Evolutionary conservation across 73 alveolate genomes (phyloP).

Genomic region (Tetrahymena thermophila): DNA sequence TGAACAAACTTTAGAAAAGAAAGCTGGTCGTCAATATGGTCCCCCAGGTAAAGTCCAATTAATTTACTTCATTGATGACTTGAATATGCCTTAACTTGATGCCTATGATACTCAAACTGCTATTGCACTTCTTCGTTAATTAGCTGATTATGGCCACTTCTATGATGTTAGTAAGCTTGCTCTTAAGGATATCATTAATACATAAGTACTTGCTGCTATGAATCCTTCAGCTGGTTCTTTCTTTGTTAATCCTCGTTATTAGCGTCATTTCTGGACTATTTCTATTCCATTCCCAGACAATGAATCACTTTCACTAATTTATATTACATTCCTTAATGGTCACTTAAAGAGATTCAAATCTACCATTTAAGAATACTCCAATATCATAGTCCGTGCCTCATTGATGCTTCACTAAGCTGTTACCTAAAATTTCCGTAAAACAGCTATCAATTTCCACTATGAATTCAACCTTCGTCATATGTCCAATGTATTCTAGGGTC

Average conservation of each 20-base stretch:
- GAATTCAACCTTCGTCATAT: constrained; percentile 98
- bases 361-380: constrained; percentile 85
- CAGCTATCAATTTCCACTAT: constrained; percentile 99
- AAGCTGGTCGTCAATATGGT: constrained; percentile 97
- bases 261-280: constrained; percentile 99
- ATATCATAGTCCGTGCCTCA: constrained; percentile 97
- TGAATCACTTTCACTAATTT: constrained; percentile 93
- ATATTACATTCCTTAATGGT: constrained; percentile 97
- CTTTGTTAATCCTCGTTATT: constrained; percentile 97
- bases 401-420: constrained; percentile 94
- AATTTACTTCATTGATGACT: constrained; percentile 99
- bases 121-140: constrained; percentile 97
- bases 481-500: constrained; percentile 98
- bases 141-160: constrained; percentile 97
- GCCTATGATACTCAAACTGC: constrained; percentile 99
- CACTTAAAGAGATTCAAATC: constrained; percentile 92
- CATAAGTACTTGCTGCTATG: constrained; percentile 98
- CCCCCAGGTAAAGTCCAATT: constrained; percentile 99
- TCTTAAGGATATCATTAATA: constrained; percentile 97
- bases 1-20: constrained; percentile 61
- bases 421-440: constrained; percentile 94
- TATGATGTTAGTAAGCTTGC: constrained; percentile 95
- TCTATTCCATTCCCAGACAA: constrained; percentile 96
- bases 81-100: constrained; percentile 99
- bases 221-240: constrained; percentile 99